Evolutionary conservation across 2,329 filamentous ascomycete genomes (phyloP).

Genomic region (Coniochaeta ligniaria): DNA sequence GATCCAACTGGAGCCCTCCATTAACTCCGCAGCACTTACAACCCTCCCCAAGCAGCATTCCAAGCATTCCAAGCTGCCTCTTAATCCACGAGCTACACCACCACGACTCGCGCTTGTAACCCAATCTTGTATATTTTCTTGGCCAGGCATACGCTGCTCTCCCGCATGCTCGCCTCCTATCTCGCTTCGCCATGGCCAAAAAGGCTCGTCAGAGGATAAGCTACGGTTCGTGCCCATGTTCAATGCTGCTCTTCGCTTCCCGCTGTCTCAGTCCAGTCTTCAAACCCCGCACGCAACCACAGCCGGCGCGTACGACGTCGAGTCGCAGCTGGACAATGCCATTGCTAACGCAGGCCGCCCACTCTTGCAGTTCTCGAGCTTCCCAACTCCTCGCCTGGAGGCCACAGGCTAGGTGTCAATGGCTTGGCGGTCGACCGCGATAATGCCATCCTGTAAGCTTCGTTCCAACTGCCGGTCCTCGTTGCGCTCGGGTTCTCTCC

Average conservation of each 20-base stretch:
- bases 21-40: not conserved
- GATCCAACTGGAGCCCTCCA: not conserved
- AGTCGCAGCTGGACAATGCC: not conserved
- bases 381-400: conserved; percentile 55
- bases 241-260: conserved; percentile 6
- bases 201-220: conserved; percentile 61
- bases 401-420: conserved; percentile 91
- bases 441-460: conserved; percentile 75
- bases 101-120: not conserved
- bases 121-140: not conserved
- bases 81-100: not conserved
- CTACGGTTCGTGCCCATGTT: conserved; percentile 44
- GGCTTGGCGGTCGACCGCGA: conserved; percentile 80
- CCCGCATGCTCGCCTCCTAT: conserved; percentile 10
- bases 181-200: conserved; percentile 44
- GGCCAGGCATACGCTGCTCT: not conserved
- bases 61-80: not conserved
- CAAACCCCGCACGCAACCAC: conserved; percentile 17
- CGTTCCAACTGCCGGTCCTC: not conserved
- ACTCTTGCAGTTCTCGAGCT: conserved; percentile 46
- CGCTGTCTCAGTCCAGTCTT: not conserved
- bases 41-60: not conserved
- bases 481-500: conserved; percentile 5
- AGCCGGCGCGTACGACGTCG: conserved; percentile 2
- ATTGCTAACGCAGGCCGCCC: conserved; percentile 12